Percentiles rank a stretch among this genome's conserved stretches.
These are phyloP conservation scores for Pyrenochaeta sp. DNA, from an alignment of 2,329 filamentous ascomycete genomes.

Conservation along the genomic window DNA sequence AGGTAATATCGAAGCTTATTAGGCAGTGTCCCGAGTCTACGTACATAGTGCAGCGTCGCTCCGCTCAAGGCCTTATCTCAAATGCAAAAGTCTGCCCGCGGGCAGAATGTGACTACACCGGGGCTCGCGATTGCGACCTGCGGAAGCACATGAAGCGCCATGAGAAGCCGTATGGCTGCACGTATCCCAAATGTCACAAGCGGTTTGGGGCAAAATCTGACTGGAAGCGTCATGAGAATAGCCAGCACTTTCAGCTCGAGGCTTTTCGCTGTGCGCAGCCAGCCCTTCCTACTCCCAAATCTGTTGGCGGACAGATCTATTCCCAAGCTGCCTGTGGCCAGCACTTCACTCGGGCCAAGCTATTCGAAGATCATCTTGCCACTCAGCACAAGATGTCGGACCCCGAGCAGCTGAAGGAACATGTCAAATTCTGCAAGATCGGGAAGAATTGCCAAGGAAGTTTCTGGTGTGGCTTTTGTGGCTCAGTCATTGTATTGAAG, in stretches of 20 bases:
- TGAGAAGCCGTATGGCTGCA: slow-evolving; percentile 82
- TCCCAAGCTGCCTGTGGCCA: slow-evolving; percentile 59
- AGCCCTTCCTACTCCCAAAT: neutral
- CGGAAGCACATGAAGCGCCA: slow-evolving; percentile 85
- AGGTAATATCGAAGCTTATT: slow-evolving; percentile 37
- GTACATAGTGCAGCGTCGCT: slow-evolving; percentile 17
- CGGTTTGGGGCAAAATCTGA: slow-evolving; percentile 92
- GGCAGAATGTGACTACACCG: slow-evolving; percentile 24
- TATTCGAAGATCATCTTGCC: slow-evolving; percentile 69
- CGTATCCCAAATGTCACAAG: slow-evolving; percentile 73
- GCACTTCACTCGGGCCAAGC: slow-evolving; percentile 65
- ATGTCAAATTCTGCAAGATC: slow-evolving; percentile 65
- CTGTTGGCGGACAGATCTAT: slow-evolving; percentile 64
- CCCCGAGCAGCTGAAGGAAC: slow-evolving; percentile 43
- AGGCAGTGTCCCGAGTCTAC: slow-evolving; percentile 25
- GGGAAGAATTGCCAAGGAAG: slow-evolving; percentile 69
- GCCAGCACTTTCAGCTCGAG: slow-evolving; percentile 76
- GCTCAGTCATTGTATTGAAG: slow-evolving; percentile 61
- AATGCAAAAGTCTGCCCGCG: slow-evolving; percentile 25
- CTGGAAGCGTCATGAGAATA: slow-evolving; percentile 90
- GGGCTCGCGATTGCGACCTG: slow-evolving; percentile 52
- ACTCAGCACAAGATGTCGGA: slow-evolving; percentile 56
- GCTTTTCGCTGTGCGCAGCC: slow-evolving; percentile 72
- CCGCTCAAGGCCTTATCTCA: slow-evolving; percentile 16
- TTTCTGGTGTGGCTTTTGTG: slow-evolving; percentile 92